phyloP scores from a whole-genome alignment of 2,329 filamentous ascomycete species.

The Phyllosticta citriasiana region DNA sequence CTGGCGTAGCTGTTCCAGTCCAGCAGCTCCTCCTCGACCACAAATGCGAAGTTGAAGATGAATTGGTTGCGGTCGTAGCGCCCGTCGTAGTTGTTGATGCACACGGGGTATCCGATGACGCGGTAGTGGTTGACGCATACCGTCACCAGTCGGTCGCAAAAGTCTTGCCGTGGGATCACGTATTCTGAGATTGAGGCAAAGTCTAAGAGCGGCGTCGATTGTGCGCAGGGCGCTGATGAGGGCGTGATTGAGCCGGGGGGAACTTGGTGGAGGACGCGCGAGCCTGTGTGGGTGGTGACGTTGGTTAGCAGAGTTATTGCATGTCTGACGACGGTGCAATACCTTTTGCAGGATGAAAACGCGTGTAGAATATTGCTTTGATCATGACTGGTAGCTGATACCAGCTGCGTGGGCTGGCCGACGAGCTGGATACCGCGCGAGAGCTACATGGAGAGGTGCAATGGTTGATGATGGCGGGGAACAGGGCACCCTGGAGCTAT shows the following conservation, averaged over 20 bases:
- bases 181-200: conserved; percentile 84
- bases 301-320: not conserved
- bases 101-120: conserved; percentile 81
- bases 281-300: conserved; percentile 35
- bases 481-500: not conserved
- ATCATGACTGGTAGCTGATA: conserved; percentile 37
- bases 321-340: not conserved
- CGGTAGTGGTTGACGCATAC: conserved; percentile 66
- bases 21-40: conserved; percentile 54
- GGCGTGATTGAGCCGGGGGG: conserved; percentile 48
- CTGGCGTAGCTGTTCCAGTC: conserved; percentile 74
- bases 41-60: conserved; percentile 94
- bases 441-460: conserved; percentile 1
- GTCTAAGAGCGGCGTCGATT: conserved; percentile 60
- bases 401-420: not conserved
- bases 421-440: not conserved
- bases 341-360: conserved; percentile 50
- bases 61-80: conserved; percentile 90
- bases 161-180: conserved; percentile 87
- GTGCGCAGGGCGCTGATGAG: conserved; percentile 30
- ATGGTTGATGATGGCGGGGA: not conserved
- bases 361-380: conserved; percentile 56
- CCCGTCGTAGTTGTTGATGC: conserved; percentile 59
- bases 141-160: conserved; percentile 83
- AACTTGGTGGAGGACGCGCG: conserved; percentile 55